Evolutionary conservation across 169 alveolate species (phyloP), one percentile per base, ranked within the genome.

Genomic region (Cyclospora cayetanensis): DNA sequence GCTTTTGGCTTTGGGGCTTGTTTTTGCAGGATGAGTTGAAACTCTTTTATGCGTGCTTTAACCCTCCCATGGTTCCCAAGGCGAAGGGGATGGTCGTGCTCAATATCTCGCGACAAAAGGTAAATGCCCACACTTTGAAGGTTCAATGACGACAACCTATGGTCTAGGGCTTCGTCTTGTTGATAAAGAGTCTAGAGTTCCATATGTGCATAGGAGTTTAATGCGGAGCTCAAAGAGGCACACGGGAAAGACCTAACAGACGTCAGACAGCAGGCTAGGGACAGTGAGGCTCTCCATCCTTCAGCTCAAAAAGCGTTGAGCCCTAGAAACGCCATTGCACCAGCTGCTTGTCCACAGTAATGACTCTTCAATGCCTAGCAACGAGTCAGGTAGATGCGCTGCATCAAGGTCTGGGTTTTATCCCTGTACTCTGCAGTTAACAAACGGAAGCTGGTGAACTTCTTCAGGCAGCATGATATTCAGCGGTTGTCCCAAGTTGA

Each of bases 11-110:
- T 0, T 66, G 15, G 79, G 50, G 79, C 7, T 9, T 72, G n/a
- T 77, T 42, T 41, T 25, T 0, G 34, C 91, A 85, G 91, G 91
- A 72, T n/a, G 91, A 85, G 70, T 84, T 85, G 18, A 72, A 85
- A 37, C 82, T 85, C 7, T 85, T 85, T 53, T 85, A 85, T 52
- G 60, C 74, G 50, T 60, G 74, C 25, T 66, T 60, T n/a, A 60
- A 74, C 35, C 91, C 91, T 4, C 60, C 55, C 4, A 85, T 85
- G 91, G 83, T 85, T n/a, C 91, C 91, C 65, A 85, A 85, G 39
- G 91, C 91, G 41, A 85, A 85, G 22, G 91, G 91, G n/a, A 85
- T 85, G 91, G 91, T 85, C 27, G 84, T 85, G 12, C 25, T 85
- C 41, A 85, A 85, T 35, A 66, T 85, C 70, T 85, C 91, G 39